These are phyloP conservation scores for Solanum appendiculatum DNA, from an alignment of 257 asterid species.

Conservation along the genomic window DNA sequence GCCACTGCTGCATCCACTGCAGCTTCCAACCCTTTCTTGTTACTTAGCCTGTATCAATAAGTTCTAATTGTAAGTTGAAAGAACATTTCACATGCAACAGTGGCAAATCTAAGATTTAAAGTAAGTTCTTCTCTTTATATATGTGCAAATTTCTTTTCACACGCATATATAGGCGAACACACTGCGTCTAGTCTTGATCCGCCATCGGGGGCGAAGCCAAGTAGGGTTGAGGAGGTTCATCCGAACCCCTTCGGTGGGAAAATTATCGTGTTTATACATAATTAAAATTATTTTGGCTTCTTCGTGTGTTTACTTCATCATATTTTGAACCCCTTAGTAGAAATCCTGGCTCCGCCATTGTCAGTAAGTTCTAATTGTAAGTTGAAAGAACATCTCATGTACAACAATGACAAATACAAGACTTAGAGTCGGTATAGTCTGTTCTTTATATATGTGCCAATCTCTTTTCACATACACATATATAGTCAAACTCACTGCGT, in stretches of 20 bases:
- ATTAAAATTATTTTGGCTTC: not conserved
- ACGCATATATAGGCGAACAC: not conserved
- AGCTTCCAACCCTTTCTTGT: conserved; percentile 52
- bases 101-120: not conserved
- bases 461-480: not conserved
- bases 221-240: not conserved
- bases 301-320: too few species aligned
- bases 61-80: not conserved
- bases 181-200: not conserved
- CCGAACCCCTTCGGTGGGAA: not conserved
- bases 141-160: not conserved
- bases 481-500: not conserved
- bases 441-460: not conserved
- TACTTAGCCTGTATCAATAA: conserved; percentile 43
- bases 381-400: not conserved
- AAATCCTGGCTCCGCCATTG: too few species aligned
- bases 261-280: too few species aligned
- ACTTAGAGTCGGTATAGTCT: not conserved
- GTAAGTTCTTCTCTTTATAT: not conserved
- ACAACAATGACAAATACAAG: not conserved
- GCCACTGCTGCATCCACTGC: conserved; percentile 61
- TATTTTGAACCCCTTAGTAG: not conserved
- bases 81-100: not conserved
- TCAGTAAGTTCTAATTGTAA: not conserved
- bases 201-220: not conserved